Evolutionary conservation across 225 moss, liverwort and hornwort genomes (phyloP).

Genomic region (Sphagnum contortum): DNA sequence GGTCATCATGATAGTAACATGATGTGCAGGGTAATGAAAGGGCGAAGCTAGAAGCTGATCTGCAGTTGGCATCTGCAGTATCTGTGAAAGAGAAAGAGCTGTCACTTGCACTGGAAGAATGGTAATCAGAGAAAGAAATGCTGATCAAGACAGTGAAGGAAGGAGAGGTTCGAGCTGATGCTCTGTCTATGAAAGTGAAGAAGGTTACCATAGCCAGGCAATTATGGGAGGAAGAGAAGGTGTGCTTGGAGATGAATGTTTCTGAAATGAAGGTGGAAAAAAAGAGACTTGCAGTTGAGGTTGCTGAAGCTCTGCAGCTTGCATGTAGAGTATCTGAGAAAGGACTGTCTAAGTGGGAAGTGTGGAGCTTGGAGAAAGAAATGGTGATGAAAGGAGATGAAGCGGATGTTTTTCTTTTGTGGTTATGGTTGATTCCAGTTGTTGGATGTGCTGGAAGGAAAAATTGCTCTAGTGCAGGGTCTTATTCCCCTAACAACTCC

Average conservation of each 20-base stretch:
- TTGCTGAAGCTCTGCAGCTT: constrained; percentile 53
- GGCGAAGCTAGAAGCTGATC: too few species aligned
- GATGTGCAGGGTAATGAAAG: too few species aligned
- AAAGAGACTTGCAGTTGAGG: constrained; percentile 6
- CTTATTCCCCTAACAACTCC: constrained; percentile 25
- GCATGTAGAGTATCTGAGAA: constrained; percentile 41
- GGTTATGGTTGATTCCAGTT: constrained; percentile 13
- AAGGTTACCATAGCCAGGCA: constrained; percentile 9
- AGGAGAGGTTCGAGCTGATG: constrained; percentile 9
- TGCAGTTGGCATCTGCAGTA: too few species aligned
- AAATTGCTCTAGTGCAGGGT: constrained; percentile 22
- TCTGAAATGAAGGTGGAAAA: constrained; percentile 1
- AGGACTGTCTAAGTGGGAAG: constrained; percentile 43
- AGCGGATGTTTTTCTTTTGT: neutral
- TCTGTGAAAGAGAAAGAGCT: too few species aligned
- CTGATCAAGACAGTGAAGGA: constrained; percentile 2
- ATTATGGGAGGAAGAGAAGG: constrained; percentile 4
- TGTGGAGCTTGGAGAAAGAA: constrained; percentile 23
- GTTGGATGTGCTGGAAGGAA: constrained; percentile 38
- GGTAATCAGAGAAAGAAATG: constrained; percentile 10
- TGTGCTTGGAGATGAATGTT: constrained; percentile 8
- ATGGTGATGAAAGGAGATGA: too few species aligned
- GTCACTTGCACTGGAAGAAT: constrained; percentile 8
- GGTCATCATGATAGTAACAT: too few species aligned
- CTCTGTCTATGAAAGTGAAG: constrained; percentile 7